These are phyloP conservation scores for Papiliotrema fonsecae DNA, from an alignment of 1,284 basidiomycete species.

Conservation along the genomic window DNA sequence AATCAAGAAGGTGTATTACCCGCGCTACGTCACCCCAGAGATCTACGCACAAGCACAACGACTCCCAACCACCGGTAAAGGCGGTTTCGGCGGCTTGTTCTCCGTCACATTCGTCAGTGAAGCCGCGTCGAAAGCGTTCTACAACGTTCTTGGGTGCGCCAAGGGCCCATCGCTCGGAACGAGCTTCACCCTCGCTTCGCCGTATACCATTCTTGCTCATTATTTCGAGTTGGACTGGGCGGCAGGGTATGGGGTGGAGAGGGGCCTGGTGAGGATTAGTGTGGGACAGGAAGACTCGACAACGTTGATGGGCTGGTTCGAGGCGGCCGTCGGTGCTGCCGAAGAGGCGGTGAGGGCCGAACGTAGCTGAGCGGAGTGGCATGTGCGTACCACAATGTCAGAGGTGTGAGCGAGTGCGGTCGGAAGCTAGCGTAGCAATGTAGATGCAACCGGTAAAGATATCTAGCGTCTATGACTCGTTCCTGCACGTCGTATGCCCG, in stretches of 20 bases:
- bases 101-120: constrained; percentile 75
- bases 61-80: constrained; percentile 46
- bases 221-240: constrained; percentile 92
- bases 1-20: constrained; percentile 87
- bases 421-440: too few species aligned
- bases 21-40: constrained; percentile 69
- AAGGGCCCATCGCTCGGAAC: constrained; percentile 95
- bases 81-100: constrained; percentile 89
- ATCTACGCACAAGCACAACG: constrained; percentile 64
- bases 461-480: too few species aligned
- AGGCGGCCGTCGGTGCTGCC: constrained; percentile 59
- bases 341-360: constrained; percentile 25
- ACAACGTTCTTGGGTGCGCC: constrained; percentile 72
- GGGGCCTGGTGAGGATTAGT: constrained; percentile 77
- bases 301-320: constrained; percentile 60
- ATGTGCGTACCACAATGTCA: neutral
- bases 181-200: constrained; percentile 90
- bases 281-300: constrained; percentile 82
- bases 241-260: constrained; percentile 75
- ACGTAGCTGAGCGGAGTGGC: too few species aligned
- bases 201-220: constrained; percentile 91
- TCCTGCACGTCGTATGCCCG: neutral
- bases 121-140: constrained; percentile 73
- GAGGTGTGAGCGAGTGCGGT: too few species aligned
- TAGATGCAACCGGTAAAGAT: too few species aligned